Base-by-base conservation (phyloP, 1,284 basidiomycete genomes). In the Trametes hirsuta region DNA sequence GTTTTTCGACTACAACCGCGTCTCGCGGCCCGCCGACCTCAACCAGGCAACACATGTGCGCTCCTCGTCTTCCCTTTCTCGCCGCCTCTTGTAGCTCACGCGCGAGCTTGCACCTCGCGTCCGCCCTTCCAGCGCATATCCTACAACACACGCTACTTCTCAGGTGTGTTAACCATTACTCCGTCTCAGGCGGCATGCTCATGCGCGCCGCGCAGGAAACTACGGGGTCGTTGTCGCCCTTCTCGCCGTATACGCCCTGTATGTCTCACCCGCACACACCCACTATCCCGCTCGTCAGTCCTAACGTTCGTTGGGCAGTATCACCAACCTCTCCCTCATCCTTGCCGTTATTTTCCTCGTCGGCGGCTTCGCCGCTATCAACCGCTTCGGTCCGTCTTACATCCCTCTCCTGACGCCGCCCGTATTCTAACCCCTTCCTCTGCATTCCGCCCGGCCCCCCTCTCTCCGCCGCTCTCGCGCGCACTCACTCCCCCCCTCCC, bases 101-200 rank as follows among this genome's bases (percentile, higher is more conserved):
- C 35, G 34, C 46, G 30, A 36, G 24, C 41, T 41, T 40, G n/a
- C 42, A 22, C 3, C 35, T 51, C 46, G 24, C 12, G 18, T 25
- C 14, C 37, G 42, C 15, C 25, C 53, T 53, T 65, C 46, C 71
- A 93, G 92, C 86, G 95, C 62, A 91, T 97, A 84, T 93, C 94
- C 41, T 95, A 97, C 81, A 98, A 97, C 80, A 95, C 95, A 45
- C 88, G 92, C 57, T 95, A 95, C 77, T 95, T 94, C 76, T 94
- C 92, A 60, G 91, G 87, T 87, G 63, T 63, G 75, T 52, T 6
- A 44, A 64, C 44, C 6, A 11, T 24, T 3, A 12, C 0, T 9
- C 10, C 18, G 24, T 3, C 5, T 6, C 4, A 2, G 9, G 37
- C 15, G 12, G 2, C 25, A 25, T 24, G n/a, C 45, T 55, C 6